A percentile compares a stretch with the other conserved stretches of the same genome.
Conservation (phyloP, 2,329 filamentous ascomycete species). For the Arachnopeziza araneosa region DNA sequence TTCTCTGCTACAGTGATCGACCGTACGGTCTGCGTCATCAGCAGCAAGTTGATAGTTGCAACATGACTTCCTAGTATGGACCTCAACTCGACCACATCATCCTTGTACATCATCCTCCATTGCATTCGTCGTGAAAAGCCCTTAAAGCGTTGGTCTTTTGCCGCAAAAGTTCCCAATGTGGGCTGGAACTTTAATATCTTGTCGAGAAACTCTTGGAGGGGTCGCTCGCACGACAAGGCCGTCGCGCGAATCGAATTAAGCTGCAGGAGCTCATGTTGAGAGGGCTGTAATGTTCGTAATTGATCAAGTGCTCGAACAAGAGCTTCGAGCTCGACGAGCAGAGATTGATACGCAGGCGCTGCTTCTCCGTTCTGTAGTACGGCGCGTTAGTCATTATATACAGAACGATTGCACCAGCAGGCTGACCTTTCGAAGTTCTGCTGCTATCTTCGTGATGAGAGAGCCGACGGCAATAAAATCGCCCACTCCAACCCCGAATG, state of each 20-base stretch:
- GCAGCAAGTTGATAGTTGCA: constrained; percentile 1
- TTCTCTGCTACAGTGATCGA: not conserved
- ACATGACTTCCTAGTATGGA: constrained; percentile 1
- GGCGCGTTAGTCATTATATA: not conserved
- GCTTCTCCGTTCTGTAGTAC: constrained; percentile 5
- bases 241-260: constrained; percentile 3
- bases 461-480: constrained; percentile 6
- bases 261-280: not conserved
- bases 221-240: not conserved
- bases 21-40: constrained; percentile 2
- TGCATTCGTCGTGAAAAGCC: constrained; percentile 1
- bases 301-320: constrained; percentile 1
- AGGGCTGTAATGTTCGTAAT: not conserved
- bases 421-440: constrained; percentile 3
- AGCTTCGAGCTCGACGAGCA: constrained; percentile 7
- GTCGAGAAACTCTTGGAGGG: constrained; percentile 2
- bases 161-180: not conserved
- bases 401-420: not conserved
- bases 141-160: not conserved
- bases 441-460: not conserved
- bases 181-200: constrained; percentile 5
- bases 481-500: constrained; percentile 1
- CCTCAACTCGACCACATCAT: constrained; percentile 3
- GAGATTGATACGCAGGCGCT: not conserved
- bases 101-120: constrained; percentile 3